Conservation (phyloP, 495 filamentous ascomycete species). For the Hypoxylon cercidicola region DNA sequence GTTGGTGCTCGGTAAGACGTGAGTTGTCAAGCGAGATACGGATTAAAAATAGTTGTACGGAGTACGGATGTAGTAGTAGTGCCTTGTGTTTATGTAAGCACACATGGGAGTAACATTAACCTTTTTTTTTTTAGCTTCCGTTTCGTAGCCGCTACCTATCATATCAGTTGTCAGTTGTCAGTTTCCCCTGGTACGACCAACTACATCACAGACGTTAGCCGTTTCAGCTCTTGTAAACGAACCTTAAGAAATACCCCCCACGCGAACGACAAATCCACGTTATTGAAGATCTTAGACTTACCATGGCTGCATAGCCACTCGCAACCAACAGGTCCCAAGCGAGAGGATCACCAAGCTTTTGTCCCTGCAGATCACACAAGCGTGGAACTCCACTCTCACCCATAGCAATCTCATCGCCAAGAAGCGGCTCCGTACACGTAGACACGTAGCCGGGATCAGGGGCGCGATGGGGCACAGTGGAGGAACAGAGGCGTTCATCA, state of each 20-base stretch:
- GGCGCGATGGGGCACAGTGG: background rate
- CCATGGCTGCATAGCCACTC: background rate
- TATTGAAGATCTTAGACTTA: too few species aligned
- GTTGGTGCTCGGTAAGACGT: background rate
- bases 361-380: constrained; percentile 31
- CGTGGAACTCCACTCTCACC: constrained; percentile 21
- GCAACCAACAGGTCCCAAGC: constrained; percentile 1
- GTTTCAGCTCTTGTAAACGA: constrained; percentile 32
- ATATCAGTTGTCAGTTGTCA: constrained; percentile 18
- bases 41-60: background rate
- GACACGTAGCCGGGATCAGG: too few species aligned
- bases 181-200: constrained; percentile 1
- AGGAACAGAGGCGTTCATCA: constrained; percentile 8
- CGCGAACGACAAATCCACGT: background rate
- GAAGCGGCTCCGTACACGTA: constrained; percentile 12
- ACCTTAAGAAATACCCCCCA: constrained; percentile 28
- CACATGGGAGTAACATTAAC: constrained; percentile 2
- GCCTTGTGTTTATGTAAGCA: background rate
- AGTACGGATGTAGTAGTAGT: background rate
- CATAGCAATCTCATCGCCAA: constrained; percentile 34
- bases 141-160: constrained; percentile 12
- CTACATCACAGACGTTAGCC: constrained; percentile 20
- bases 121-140: constrained; percentile 21
- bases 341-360: constrained; percentile 33
- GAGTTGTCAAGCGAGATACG: background rate